Evolutionary conservation across 208 protist species (phyloP), one percentile per base, ranked within the genome.

Genomic region (Balamuthia mandrillaris): DNA sequence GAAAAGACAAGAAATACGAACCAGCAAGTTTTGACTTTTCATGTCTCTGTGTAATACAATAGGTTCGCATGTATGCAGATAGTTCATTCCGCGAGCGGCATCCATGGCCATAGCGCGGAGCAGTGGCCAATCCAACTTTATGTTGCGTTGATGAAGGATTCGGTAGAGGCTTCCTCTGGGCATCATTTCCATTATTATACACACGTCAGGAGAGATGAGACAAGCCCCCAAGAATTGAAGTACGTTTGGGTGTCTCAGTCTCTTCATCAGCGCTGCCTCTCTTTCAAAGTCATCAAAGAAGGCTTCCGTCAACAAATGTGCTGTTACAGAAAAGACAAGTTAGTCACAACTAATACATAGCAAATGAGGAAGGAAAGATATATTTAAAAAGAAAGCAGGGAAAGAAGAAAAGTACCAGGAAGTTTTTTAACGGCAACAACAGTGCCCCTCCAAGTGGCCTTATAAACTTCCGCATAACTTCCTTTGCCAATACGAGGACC

Each of bases 161-260:
- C 47, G 49, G 58, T 83, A 83, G 41, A 83, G 77, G 33, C 54
- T 52, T 1, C 77, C 77, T 18, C 54, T 63, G 58, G 77, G 77
- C 77, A 83, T 83, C 37, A 68, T 68, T 39, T 83, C 77, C 77
- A 83, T 83, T 5, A 83, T 56, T 5, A 83, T 49, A 39, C 77
- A 83, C 41, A 83, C 21, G 21, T 83, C 77, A 7, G 77, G 77
- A 0, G 58, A 56, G 18, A 68, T 56, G 54, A 68, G 61, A 33
- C 66, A 83, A 12, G 77, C 54, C 7, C 21, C 24, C 2, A 83
- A 39, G 0, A 83, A 56, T 18, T 83, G 77, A 18, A 83, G 33
- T 27, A 83, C 66, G 41, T 83, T 83, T 4, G 77, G 77, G 24
- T 83, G 77, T 42, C 54, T 49, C 24, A 83, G n/a, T 44, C 54